A percentile compares a stretch with the other conserved stretches of the same genome.
Evolutionary conservation across 2,329 filamentous ascomycete genomes (phyloP).

Genomic region (Penicillium sp.): DNA sequence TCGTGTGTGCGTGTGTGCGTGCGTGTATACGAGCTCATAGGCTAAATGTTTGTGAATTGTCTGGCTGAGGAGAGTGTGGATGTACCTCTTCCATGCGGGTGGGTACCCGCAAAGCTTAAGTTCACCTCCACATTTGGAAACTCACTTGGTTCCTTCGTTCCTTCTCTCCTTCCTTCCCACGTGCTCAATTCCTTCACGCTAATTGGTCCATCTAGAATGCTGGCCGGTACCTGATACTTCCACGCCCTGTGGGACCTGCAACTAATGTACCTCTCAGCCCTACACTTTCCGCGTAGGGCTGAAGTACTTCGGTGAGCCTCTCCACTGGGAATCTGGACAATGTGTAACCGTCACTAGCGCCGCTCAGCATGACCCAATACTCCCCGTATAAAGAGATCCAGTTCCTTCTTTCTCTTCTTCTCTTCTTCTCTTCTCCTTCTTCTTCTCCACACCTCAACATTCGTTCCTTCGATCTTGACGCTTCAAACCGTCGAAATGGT

Average conservation of each 20-base stretch:
- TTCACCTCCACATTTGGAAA: not conserved
- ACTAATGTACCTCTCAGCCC: not conserved
- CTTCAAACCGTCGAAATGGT: not conserved
- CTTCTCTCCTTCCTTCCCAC: not conserved
- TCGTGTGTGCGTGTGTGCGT: no score
- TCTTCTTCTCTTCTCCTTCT: not conserved
- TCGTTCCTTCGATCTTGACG: no score
- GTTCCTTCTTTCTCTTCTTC: not conserved
- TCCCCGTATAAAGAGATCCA: not conserved
- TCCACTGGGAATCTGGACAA: not conserved
- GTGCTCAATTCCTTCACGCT: not conserved
- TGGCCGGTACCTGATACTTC: not conserved
- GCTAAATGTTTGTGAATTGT: no score
- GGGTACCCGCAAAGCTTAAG: not conserved
- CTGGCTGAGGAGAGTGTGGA: no score
- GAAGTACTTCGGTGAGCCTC: not conserved
- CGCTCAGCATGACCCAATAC: not conserved
- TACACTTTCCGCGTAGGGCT: not conserved
- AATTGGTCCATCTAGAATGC: not conserved
- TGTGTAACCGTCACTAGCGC: slow-evolving; percentile 6
- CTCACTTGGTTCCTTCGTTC: not conserved
- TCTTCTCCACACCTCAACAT: not conserved
- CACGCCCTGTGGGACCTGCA: not conserved
- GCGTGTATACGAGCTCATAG: no score
- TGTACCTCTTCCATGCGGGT: no score